A percentile compares a stretch with the other conserved stretches of the same genome.
phyloP scores from a whole-genome alignment of 805 yeast species.

The Suhomyces faveliae region DNA sequence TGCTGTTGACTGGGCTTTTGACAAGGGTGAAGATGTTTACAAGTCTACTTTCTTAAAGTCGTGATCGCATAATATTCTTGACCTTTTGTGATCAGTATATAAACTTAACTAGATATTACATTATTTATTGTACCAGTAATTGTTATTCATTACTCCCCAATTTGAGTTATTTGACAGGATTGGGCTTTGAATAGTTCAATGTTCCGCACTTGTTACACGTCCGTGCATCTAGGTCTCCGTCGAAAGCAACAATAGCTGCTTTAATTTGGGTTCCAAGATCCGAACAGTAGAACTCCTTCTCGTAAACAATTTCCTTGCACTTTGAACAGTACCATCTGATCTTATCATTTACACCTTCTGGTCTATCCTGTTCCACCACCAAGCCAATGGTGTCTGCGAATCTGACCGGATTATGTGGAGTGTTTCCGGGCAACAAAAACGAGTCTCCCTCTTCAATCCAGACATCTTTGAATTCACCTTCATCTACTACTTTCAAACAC shows the following conservation, averaged over 20 bases:
- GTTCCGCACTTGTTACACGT: conserved; percentile 78
- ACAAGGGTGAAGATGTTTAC: conserved; percentile 38
- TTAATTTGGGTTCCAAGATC: conserved; percentile 92
- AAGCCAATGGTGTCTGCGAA: conserved; percentile 83
- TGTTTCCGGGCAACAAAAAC: conserved; percentile 79
- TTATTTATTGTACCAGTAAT: conserved; percentile 1
- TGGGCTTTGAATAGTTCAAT: conserved; percentile 62
- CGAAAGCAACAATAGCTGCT: conserved; percentile 72
- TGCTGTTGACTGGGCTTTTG: conserved; percentile 62
- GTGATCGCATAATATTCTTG: not conserved
- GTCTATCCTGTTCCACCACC: conserved; percentile 91
- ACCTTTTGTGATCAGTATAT: not conserved
- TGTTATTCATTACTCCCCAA: conserved; percentile 24
- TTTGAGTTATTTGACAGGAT: too few relatives aligned
- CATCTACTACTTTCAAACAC: conserved; percentile 75
- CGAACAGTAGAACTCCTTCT: conserved; percentile 65
- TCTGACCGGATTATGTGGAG: conserved; percentile 89
- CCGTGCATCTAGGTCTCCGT: conserved; percentile 56
- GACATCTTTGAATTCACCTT: conserved; percentile 71
- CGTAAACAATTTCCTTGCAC: conserved; percentile 66
- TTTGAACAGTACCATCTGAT: conserved; percentile 84
- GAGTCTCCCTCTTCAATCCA: conserved; percentile 82
- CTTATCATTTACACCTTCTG: conserved; percentile 64
- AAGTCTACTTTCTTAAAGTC: conserved; percentile 1
- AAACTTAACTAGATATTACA: not conserved